Percentiles rank a stretch among this genome's conserved stretches.
Evolutionary conservation across 2,329 filamentous ascomycete genomes (phyloP).

Genomic region (Sclerotinia glacialis): DNA sequence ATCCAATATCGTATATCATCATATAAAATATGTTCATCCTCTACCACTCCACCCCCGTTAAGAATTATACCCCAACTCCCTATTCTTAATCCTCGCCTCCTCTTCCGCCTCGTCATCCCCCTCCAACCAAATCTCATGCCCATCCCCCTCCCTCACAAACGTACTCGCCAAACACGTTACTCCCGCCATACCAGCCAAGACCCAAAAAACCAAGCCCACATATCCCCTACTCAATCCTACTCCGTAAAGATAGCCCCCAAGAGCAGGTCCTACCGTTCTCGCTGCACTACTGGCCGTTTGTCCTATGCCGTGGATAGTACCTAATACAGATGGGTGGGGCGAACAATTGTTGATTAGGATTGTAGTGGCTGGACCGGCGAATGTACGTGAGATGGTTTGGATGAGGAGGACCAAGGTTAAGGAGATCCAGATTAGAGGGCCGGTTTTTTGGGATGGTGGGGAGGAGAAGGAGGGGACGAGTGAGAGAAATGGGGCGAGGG

Average conservation of each 20-base stretch:
- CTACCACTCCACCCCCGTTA: not conserved
- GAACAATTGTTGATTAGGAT: conserved; percentile 53
- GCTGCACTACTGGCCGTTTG: conserved; percentile 59
- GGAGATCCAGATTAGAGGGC: conserved; percentile 32
- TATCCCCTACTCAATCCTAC: conserved; percentile 54
- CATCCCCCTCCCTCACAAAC: conserved; percentile 58
- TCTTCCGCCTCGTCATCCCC: conserved; percentile 53
- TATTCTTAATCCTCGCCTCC: conserved; percentile 33
- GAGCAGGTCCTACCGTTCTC: conserved; percentile 57
- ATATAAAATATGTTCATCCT: not conserved
- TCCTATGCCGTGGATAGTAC: conserved; percentile 55
- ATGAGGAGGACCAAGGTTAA: conserved; percentile 48
- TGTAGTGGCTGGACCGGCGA: conserved; percentile 31
- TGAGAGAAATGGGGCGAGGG: conserved; percentile 67
- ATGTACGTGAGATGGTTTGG: conserved; percentile 72
- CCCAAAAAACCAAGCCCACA: conserved; percentile 48
- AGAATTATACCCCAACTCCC: conserved; percentile 21
- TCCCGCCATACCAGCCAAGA: conserved; percentile 52
- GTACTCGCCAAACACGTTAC: conserved; percentile 50
- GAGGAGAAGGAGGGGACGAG: conserved; percentile 52
- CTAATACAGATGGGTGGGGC: conserved; percentile 56
- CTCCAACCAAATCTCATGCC: conserved; percentile 63
- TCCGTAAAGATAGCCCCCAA: conserved; percentile 61
- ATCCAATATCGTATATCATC: not conserved
- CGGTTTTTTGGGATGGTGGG: conserved; percentile 36